These are phyloP conservation scores for Xylaria venustula DNA, from an alignment of 495 filamentous ascomycete genomes.

Conservation along the genomic window DNA sequence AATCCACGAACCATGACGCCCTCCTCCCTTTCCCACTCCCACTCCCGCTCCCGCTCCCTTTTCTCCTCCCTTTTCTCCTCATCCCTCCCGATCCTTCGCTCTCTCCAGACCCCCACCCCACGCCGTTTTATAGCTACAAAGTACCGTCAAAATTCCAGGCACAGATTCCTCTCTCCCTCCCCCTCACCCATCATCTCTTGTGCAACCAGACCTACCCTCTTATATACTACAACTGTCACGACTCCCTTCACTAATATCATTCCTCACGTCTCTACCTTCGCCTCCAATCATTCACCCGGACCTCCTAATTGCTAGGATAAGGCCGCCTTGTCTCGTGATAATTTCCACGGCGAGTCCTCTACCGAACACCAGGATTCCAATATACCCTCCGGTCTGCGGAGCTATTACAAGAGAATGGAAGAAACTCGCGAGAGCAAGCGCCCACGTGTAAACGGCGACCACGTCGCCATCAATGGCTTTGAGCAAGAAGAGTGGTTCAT, in stretches of 20 bases:
- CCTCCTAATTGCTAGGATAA: slow-evolving; percentile 27
- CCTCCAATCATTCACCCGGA: slow-evolving; percentile 16
- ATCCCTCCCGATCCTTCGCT: slow-evolving; percentile 14
- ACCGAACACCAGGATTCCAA: not conserved
- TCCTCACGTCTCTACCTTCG: slow-evolving; percentile 14
- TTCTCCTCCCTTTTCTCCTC: slow-evolving; percentile 17
- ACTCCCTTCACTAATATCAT: not conserved
- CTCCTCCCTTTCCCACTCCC: slow-evolving; percentile 2
- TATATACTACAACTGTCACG: not conserved
- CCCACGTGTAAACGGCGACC: slow-evolving; percentile 3
- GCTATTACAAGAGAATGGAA: slow-evolving; percentile 8
- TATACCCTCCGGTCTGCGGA: not conserved
- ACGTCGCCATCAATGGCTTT: slow-evolving; percentile 4
- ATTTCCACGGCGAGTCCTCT: not conserved
- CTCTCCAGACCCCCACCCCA: not conserved
- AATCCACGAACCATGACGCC: slow-evolving; percentile 1
- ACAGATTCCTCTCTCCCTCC: not conserved
- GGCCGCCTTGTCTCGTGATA: slow-evolving; percentile 23
- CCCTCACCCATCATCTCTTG: not conserved
- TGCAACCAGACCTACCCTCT: slow-evolving; percentile 12
- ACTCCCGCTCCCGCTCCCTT: slow-evolving; percentile 3
- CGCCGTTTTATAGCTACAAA: not conserved
- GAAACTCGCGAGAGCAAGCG: slow-evolving; percentile 23
- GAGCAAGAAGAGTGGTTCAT: slow-evolving; percentile 39
- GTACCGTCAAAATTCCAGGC: not conserved